These are phyloP conservation scores for Rhizophora apiculata DNA, from an alignment of 345 rosid genomes.

Conservation along the genomic window DNA sequence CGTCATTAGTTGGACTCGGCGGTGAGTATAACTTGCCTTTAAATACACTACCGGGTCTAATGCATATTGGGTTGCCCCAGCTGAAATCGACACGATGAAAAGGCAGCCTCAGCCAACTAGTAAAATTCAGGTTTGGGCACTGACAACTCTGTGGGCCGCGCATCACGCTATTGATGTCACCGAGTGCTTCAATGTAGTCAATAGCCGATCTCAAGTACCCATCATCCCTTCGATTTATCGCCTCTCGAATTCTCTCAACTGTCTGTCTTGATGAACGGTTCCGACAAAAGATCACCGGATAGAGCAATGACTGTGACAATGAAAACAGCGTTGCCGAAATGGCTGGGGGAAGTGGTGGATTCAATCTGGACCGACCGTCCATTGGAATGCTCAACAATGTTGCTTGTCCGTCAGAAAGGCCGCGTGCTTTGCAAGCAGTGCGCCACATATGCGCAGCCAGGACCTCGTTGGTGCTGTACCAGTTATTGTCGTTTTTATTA, in stretches of 20 bases:
- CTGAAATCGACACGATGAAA: conserved; percentile 16
- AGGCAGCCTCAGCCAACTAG: conserved; percentile 5
- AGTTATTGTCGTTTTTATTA: neutral
- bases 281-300: conserved; percentile 4
- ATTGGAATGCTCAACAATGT: neutral
- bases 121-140: conserved; percentile 1
- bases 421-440: conserved; percentile 6
- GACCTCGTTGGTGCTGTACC: conserved; percentile 10
- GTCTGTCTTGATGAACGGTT: neutral
- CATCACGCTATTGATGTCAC: neutral
- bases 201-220: conserved; percentile 18
- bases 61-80: neutral
- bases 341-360: conserved; percentile 11
- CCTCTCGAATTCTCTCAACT: neutral
- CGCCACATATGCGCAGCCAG: conserved; percentile 31
- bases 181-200: neutral
- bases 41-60: neutral
- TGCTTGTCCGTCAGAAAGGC: conserved; percentile 3
- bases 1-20: neutral
- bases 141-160: neutral
- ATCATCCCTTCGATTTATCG: conserved; percentile 9
- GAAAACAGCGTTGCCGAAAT: conserved; percentile 11
- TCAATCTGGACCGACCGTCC: conserved; percentile 5
- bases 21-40: conserved; percentile 1
- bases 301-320: neutral